Percentiles rank a stretch among this genome's conserved stretches.
These are phyloP conservation scores for Penicillium waksmanii DNA, from an alignment of 495 filamentous ascomycete genomes.

Conservation along the genomic window DNA sequence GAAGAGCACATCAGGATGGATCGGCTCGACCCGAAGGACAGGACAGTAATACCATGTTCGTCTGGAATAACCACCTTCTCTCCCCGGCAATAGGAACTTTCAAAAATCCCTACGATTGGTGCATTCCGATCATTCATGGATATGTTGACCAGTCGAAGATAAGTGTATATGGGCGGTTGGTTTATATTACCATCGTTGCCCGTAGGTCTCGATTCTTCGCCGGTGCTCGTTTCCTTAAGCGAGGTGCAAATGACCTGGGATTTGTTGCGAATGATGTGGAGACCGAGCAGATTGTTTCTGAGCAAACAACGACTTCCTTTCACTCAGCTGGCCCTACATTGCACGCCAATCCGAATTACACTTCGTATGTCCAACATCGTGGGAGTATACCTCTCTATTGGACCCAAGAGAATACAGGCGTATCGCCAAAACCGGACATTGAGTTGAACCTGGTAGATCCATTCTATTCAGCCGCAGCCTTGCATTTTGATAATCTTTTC, in stretches of 20 bases:
- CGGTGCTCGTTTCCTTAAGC: conserved; percentile 90
- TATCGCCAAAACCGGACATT: conserved; percentile 93
- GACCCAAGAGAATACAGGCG: conserved; percentile 96
- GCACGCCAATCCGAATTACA: conserved; percentile 87
- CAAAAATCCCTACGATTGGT: conserved; percentile 90
- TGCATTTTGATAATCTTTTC: conserved; percentile 97
- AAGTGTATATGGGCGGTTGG: conserved; percentile 78
- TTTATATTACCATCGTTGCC: conserved; percentile 93
- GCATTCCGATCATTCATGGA: conserved; percentile 92
- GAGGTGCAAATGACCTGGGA: conserved; percentile 92
- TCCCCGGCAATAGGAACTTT: conserved; percentile 70
- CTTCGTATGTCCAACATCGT: conserved; percentile 94
- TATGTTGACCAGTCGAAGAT: conserved; percentile 91
- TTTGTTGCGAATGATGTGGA: conserved; percentile 99
- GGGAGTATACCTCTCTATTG: conserved; percentile 97
- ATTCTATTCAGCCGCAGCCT: conserved; percentile 92
- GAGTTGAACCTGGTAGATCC: conserved; percentile 92
- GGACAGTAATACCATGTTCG: conserved; percentile 92
- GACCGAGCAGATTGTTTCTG: conserved; percentile 97
- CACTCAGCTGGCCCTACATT: conserved; percentile 86
- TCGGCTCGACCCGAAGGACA: conserved; percentile 56
- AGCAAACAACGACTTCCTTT: conserved; percentile 91
- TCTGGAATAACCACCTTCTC: conserved; percentile 94
- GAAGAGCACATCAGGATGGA: conserved; percentile 68
- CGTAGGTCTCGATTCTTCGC: conserved; percentile 92